A percentile compares a stretch with the other conserved stretches of the same genome.
These are phyloP conservation scores for Jamesozyma gamospora DNA, from an alignment of 805 yeast genomes.

Conservation along the genomic window DNA sequence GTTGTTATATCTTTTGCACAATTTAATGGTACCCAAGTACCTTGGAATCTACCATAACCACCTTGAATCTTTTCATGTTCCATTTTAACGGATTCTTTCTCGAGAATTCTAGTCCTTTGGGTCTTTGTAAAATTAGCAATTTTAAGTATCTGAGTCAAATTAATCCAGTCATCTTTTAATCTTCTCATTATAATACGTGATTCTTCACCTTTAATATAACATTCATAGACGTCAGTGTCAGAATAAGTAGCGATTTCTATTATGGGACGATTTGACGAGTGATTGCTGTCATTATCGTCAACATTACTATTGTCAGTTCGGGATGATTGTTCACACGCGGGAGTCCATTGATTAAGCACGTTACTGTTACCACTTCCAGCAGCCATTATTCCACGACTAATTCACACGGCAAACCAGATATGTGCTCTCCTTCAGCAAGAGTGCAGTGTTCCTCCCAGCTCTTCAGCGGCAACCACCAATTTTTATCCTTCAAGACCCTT, in stretches of 20 bases:
- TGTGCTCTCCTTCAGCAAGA: no score
- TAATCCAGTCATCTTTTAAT: slow-evolving; percentile 86
- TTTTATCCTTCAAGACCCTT: no score
- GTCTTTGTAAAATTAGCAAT: slow-evolving; percentile 72
- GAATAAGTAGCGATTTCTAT: slow-evolving; percentile 39
- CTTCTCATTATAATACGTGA: slow-evolving; percentile 61
- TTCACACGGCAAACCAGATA: no score
- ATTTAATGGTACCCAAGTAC: slow-evolving; percentile 73
- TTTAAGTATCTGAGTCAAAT: slow-evolving; percentile 73
- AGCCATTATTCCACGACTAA: no score
- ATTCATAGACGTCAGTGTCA: slow-evolving; percentile 47
- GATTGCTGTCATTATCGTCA: not conserved
- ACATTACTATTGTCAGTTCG: not conserved
- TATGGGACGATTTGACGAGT: slow-evolving; percentile 9
- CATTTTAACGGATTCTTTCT: slow-evolving; percentile 61
- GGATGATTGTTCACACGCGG: no score
- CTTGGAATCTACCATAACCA: slow-evolving; percentile 78
- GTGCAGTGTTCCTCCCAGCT: no score
- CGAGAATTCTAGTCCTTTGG: slow-evolving; percentile 65
- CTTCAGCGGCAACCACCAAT: no score
- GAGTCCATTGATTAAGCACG: no score
- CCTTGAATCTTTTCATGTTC: slow-evolving; percentile 76
- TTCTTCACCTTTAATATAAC: slow-evolving; percentile 46
- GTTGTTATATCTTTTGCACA: slow-evolving; percentile 52
- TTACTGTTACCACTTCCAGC: no score